Evolutionary conservation across 2,329 filamentous ascomycete genomes (phyloP).

Genomic region (Fusarium sacchari): DNA sequence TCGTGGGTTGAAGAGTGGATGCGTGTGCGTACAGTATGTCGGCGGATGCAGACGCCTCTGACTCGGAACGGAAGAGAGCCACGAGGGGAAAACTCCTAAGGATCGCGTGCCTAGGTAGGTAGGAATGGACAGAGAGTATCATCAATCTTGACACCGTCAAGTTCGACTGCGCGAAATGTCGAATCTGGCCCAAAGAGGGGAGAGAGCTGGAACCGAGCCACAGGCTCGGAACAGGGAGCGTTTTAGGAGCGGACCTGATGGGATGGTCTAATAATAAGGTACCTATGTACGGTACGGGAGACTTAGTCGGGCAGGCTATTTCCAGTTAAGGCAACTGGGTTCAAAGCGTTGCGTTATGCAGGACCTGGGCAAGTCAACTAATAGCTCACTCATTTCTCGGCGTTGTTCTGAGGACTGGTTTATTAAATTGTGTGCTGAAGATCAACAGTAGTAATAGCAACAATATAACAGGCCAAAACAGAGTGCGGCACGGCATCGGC

Average conservation of each 20-base stretch:
- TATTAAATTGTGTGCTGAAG: conserved; percentile 35
- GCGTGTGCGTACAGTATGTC: not conserved
- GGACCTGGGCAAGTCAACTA: conserved; percentile 12
- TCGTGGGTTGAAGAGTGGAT: conserved; percentile 23
- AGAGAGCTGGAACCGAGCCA: conserved; percentile 31
- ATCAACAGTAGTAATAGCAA: conserved; percentile 18
- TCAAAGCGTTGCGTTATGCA: conserved; percentile 34
- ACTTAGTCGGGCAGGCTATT: conserved; percentile 31
- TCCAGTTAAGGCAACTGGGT: conserved; percentile 38
- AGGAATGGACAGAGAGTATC: conserved; percentile 33
- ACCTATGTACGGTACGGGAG: conserved; percentile 22
- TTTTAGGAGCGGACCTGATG: conserved; percentile 34
- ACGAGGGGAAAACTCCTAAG: not conserved
- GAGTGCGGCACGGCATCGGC: not conserved
- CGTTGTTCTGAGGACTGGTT: conserved; percentile 26
- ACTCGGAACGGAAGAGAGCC: not conserved
- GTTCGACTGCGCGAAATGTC: conserved; percentile 29
- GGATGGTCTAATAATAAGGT: conserved; percentile 25
- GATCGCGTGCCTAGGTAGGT: conserved; percentile 22
- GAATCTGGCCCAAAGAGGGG: conserved; percentile 29
- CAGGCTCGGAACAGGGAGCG: conserved; percentile 26
- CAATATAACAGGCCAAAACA: conserved; percentile 1
- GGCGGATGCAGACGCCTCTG: not conserved
- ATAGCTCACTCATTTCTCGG: conserved; percentile 25
- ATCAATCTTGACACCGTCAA: conserved; percentile 15